Base-by-base conservation (phyloP, 1,139 yeast species). In the Protomyces gravidus region DNA sequence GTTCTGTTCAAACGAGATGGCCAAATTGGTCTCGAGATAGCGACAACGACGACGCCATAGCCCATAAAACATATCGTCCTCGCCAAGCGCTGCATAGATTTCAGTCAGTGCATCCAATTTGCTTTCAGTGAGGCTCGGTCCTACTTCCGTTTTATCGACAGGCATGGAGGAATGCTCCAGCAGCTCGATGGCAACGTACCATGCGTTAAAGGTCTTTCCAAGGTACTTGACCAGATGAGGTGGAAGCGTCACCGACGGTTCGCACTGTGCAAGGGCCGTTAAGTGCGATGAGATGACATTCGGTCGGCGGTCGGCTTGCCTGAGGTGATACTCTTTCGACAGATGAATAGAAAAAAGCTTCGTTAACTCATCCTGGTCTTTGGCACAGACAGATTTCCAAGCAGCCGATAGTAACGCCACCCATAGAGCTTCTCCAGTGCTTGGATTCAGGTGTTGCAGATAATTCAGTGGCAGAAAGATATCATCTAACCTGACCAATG, bases 1-100 rank as follows among this genome's bases (percentile, higher is more conserved):
- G 65, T 90, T 81, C 71, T 94, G 98, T 71, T 94, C 99, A 68
- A 84, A 92, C 0, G 97, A 88, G 40, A 94, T 75, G 0, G 97
- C 98, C 55, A 94, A 82, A 63, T 87, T 88, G 0, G 98, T 94
- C 70, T 92, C 97, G 2, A 86, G 80, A 68, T 90, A 94, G 71
- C 89, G 90, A 5, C 97, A 96, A 62, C 97, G 80, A 70, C 97
- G 80, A 72, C 97, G 82, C 98, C 99, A 94, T 64, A 89, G 77
- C 3, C 99, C 99, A 70, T 94, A 92, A 69, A 92, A 94, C 92
- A 90, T 87, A 68, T 94, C 98, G 61, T 88, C 95, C 69, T 94
- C 98, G 67, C 89, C 94, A 62, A 94, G 74, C 1, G 86, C 82
- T 1, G 97, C 86, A 69, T 90, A 92, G 71, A 90, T 76, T 71